phyloP scores from a whole-genome alignment of 305 asterid genomes.

The Euphrasia arctica region DNA sequence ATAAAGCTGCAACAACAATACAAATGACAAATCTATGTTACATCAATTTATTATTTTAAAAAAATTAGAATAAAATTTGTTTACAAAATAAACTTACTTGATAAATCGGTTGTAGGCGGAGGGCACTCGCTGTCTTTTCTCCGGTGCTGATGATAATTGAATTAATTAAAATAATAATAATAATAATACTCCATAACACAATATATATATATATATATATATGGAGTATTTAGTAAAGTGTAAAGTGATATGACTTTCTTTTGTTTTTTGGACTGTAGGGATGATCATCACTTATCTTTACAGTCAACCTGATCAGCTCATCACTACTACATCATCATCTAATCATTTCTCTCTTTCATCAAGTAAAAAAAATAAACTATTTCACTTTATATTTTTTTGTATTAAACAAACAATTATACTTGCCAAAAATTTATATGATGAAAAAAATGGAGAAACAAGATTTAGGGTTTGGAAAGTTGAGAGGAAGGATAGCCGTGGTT shows the following conservation, averaged over 20 bases:
- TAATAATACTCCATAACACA: too few species aligned
- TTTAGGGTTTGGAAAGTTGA: conserved; percentile 29
- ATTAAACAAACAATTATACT: background rate
- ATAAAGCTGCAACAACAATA: conserved; percentile 42
- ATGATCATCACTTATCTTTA: conserved; percentile 16
- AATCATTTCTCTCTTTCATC: conserved; percentile 39
- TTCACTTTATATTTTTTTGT: background rate
- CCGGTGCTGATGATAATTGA: conserved; percentile 72
- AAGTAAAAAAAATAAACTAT: conserved; percentile 47
- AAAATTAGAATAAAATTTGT: too few species aligned
- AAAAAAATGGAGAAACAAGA: background rate
- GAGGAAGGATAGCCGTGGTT: background rate
- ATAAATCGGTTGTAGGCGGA: conserved; percentile 96
- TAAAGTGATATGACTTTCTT: background rate
- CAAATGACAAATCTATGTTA: conserved; percentile 4
- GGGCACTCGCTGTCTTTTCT: conserved; percentile 97
- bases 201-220: too few species aligned
- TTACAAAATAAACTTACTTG: conserved; percentile 49
- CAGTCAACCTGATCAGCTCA: conserved; percentile 33
- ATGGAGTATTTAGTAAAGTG: too few species aligned
- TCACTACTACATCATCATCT: conserved; percentile 77
- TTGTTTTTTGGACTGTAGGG: conserved; percentile 24
- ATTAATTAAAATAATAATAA: too few species aligned
- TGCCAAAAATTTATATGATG: background rate
- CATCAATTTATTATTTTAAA: too few species aligned